Percentiles rank a stretch among this genome's conserved stretches.
Conservation (phyloP, 495 filamentous ascomycete species). For the Penicillium cinerascens region DNA sequence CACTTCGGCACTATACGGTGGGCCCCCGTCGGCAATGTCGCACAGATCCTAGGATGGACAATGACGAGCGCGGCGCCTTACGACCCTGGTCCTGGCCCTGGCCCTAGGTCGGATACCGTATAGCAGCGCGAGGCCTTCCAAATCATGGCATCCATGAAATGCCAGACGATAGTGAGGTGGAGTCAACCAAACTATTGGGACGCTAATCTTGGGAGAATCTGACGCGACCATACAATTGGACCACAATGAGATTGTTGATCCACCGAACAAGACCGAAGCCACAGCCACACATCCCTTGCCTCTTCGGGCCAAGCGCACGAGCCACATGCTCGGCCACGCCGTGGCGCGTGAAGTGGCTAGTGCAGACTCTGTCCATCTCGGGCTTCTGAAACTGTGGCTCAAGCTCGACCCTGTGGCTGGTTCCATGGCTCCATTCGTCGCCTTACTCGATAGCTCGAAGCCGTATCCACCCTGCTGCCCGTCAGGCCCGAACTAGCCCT, state of each 20-base stretch:
- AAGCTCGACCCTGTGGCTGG: conserved; percentile 18
- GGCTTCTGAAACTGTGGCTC: conserved; percentile 15
- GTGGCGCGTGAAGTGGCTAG: conserved; percentile 24
- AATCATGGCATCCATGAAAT: conserved; percentile 15
- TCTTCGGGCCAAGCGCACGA: conserved; percentile 18
- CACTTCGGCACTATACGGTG: neutral
- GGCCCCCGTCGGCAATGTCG: neutral
- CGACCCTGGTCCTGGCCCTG: neutral
- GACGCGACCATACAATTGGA: conserved; percentile 6
- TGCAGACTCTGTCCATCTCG: neutral
- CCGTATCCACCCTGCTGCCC: conserved; percentile 13
- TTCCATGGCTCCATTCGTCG: conserved; percentile 6
- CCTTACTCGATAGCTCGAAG: conserved; percentile 22
- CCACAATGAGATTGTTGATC: conserved; percentile 6
- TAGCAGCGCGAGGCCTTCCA: conserved; percentile 11
- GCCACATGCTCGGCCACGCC: conserved; percentile 23
- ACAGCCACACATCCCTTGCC: conserved; percentile 26
- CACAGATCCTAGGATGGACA: neutral
- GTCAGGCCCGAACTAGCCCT: conserved; percentile 29
- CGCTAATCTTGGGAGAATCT: conserved; percentile 11
- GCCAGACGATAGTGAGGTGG: conserved; percentile 9
- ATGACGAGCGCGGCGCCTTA: too few species aligned
- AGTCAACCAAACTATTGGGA: conserved; percentile 18
- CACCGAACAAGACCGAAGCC: conserved; percentile 3
- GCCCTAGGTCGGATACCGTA: neutral